Conservation (phyloP, 805 yeast genomes). For the Zygosaccharomyces bailii region DNA sequence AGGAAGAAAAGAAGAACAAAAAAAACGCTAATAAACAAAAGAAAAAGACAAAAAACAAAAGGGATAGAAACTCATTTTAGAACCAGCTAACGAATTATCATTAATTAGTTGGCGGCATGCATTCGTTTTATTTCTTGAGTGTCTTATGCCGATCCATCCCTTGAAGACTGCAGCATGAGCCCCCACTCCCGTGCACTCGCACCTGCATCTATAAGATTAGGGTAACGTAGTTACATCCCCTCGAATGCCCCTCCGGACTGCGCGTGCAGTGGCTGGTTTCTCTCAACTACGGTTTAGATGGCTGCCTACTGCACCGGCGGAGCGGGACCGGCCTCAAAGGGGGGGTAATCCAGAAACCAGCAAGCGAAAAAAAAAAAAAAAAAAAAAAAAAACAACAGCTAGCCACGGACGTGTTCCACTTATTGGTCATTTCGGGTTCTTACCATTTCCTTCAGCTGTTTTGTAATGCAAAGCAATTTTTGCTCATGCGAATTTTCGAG, state of each 20-base stretch:
- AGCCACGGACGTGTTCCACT: no score
- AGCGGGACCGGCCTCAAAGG: neutral
- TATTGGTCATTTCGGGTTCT: neutral
- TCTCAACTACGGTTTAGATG: neutral
- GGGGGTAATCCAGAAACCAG: neutral
- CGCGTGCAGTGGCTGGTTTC: neutral
- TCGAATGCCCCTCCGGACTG: neutral
- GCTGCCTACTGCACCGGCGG: neutral
- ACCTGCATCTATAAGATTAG: neutral
- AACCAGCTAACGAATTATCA: neutral
- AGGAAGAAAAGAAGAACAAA: neutral
- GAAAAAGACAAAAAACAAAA: neutral
- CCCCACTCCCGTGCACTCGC: no score
- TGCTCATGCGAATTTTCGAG: slow-evolving; percentile 3
- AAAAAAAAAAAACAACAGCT: neutral
- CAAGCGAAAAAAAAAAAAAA: neutral
- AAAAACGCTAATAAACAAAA: no score
- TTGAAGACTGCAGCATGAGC: no score
- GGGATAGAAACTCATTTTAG: no score
- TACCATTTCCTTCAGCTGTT: slow-evolving; percentile 3
- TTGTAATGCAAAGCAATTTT: neutral
- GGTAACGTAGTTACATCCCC: neutral
- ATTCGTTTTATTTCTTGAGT: no score
- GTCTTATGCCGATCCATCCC: no score
- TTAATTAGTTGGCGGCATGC: no score